These are phyloP conservation scores for Aspergillus awamori DNA, from an alignment of 2,329 filamentous ascomycete species.

Conservation along the genomic window DNA sequence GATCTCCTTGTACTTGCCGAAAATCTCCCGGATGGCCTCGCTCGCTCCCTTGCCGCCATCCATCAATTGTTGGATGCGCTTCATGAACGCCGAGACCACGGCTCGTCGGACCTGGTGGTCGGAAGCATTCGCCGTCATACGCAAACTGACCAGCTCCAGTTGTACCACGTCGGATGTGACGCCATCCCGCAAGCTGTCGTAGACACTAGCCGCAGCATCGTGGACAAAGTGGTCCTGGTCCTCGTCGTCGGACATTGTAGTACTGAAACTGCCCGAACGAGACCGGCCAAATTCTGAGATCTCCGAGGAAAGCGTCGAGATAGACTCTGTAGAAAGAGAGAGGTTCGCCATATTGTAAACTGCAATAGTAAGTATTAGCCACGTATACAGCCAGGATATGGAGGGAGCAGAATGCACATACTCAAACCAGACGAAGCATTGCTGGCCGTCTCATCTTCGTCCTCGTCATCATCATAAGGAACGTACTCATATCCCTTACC, in stretches of 20 bases:
- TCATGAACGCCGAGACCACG: conserved; percentile 81
- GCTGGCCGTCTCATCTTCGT: conserved; percentile 66
- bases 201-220: conserved; percentile 83
- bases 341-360: conserved; percentile 57
- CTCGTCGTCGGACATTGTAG: conserved; percentile 67
- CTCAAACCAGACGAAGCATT: conserved; percentile 53
- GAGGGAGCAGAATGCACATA: conserved; percentile 21
- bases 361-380: conserved; percentile 24
- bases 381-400: neutral
- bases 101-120: conserved; percentile 86
- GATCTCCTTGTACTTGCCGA: conserved; percentile 66
- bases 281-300: conserved; percentile 56
- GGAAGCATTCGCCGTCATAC: conserved; percentile 86
- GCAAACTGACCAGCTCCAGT: conserved; percentile 90
- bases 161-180: conserved; percentile 80
- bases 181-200: conserved; percentile 77
- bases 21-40: conserved; percentile 66
- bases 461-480: conserved; percentile 67
- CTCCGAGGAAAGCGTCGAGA: conserved; percentile 65
- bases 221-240: conserved; percentile 72
- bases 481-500: conserved; percentile 68
- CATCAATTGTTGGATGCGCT: conserved; percentile 73
- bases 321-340: conserved; percentile 55
- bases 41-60: conserved; percentile 60
- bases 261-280: conserved; percentile 71